These are phyloP conservation scores for Ceratobasidium sp. DNA, from an alignment of 1,284 basidiomycete genomes.

Conservation along the genomic window DNA sequence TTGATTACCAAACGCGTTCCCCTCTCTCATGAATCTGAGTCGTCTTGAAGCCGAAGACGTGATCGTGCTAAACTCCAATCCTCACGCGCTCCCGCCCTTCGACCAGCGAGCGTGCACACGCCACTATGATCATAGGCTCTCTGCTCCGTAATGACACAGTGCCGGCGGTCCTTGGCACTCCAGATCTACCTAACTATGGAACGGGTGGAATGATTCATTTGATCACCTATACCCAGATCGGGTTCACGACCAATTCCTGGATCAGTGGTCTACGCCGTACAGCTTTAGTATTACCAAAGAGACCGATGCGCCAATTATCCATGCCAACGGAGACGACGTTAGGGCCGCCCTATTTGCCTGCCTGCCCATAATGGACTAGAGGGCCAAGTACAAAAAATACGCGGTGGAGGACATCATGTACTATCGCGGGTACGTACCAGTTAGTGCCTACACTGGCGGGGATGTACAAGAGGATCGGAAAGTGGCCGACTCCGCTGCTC, in stretches of 20 bases:
- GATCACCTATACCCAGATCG: conserved; percentile 93
- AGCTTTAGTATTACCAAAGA: conserved; percentile 92
- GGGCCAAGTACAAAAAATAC: no score
- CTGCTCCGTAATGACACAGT: no score
- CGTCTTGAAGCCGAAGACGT: no score
- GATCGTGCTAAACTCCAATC: no score
- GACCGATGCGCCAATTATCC: conserved; percentile 89
- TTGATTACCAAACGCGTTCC: no score
- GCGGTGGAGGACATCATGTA: no score
- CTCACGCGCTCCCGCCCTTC: no score
- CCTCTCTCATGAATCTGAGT: no score
- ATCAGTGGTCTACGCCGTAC: conserved; percentile 86
- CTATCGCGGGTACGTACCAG: conserved; percentile 86
- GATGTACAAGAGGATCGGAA: conserved; percentile 91
- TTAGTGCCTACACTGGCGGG: conserved; percentile 89
- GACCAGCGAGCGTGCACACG: no score
- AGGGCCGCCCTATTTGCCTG: conserved; percentile 75
- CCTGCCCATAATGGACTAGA: no score
- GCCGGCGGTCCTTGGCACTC: no score
- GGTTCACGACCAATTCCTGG: conserved; percentile 88
- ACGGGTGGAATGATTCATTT: conserved; percentile 90
- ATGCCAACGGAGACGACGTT: conserved; percentile 90
- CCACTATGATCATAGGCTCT: no score
- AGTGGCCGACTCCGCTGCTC: conserved; percentile 93
- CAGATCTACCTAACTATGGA: conserved; percentile 87